Base-by-base conservation (phyloP, 2,329 filamentous ascomycete genomes). In the Cytospora piceicola region DNA sequence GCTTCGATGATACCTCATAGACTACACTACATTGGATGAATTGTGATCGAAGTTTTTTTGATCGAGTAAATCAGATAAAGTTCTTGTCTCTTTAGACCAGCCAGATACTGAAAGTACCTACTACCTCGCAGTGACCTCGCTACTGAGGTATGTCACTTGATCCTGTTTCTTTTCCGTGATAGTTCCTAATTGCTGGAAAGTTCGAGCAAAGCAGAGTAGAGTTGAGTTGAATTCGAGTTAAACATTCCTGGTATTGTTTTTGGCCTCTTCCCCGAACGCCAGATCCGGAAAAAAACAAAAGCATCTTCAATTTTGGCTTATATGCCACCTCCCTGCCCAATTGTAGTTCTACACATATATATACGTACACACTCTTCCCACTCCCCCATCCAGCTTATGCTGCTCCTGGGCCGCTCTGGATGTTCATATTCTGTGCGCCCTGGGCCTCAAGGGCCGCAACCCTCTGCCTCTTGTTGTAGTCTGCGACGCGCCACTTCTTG, bases 401-500 rank as follows among this genome's bases (percentile, higher is more conserved):
- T 11, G 67, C 67, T 30, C 70, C 71, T 2, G 72, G 71, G 12
- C 71, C 70, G 36, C 46, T 61, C 63, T 68, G 58, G 58, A 73
- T 69, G 56, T 77, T 76, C 75, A 92, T 83, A 77, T 85, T 83
- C 69, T 84, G 81, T 15, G 90, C 92, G 69, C 91, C 90, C 76
- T 94, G 90, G 56, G 83, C 84, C 75, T 90, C 84, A 72, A 97
- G 85, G 75, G 88, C 87, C 72, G 90, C 89, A 70, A 97, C 81
- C 29, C 92, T 90, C 78, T 89, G 83, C 74, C 91, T 90, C 78
- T 94, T 93, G 72, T 96, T 91, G 74, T 91, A 85, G 72, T 99
- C 95, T 79, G 96, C 94, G 42, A 98, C 92, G 73, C 95, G 85
- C 80, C 93, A 91, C 79, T 97, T 94, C 83, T 98, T 97, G 80